phyloP scores from a whole-genome alignment of 1,284 basidiomycete genomes.

The Golubevia pallescens region DNA sequence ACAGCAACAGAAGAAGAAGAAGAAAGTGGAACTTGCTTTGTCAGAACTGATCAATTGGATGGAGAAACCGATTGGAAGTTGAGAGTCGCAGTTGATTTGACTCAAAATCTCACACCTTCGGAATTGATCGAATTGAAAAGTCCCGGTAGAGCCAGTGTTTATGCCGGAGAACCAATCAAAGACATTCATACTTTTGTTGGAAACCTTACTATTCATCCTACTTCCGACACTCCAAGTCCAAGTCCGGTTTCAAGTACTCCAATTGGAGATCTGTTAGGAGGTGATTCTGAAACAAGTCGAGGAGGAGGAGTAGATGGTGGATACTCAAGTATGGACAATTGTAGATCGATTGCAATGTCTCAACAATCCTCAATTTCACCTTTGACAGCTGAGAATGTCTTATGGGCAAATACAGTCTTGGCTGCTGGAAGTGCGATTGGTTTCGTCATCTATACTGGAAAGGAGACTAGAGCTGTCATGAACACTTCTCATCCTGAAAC shows the following conservation, averaged over 20 bases:
- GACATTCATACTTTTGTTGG: slow-evolving; percentile 96
- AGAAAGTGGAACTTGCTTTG: slow-evolving; percentile 88
- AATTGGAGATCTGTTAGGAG: slow-evolving; percentile 54
- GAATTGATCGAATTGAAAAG: slow-evolving; percentile 78
- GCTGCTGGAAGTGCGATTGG: slow-evolving; percentile 93
- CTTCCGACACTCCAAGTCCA: slow-evolving; percentile 3
- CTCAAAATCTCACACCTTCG: slow-evolving; percentile 75
- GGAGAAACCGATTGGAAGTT: slow-evolving; percentile 99
- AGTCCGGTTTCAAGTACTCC: slow-evolving; percentile 59
- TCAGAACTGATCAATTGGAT: slow-evolving; percentile 96
- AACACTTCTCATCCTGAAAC: slow-evolving; percentile 97
- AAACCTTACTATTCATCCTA: slow-evolving; percentile 78
- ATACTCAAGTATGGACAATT: slow-evolving; percentile 8
- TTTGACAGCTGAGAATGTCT: slow-evolving; percentile 83
- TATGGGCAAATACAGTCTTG: slow-evolving; percentile 97
- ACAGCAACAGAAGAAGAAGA: slow-evolving; percentile 66
- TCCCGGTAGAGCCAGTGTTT: neutral
- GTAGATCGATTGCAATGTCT: slow-evolving; percentile 23
- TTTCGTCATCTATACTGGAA: slow-evolving; percentile 89
- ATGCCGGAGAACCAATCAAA: slow-evolving; percentile 89
- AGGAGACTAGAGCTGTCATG: slow-evolving; percentile 97
- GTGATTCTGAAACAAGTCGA: neutral
- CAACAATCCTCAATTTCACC: slow-evolving; percentile 50
- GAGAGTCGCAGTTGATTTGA: slow-evolving; percentile 82
- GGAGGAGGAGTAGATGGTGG: slow-evolving; percentile 13